Base-by-base conservation (phyloP, 352 stramenopile genomes). In the Blastocystis sp. region DNA sequence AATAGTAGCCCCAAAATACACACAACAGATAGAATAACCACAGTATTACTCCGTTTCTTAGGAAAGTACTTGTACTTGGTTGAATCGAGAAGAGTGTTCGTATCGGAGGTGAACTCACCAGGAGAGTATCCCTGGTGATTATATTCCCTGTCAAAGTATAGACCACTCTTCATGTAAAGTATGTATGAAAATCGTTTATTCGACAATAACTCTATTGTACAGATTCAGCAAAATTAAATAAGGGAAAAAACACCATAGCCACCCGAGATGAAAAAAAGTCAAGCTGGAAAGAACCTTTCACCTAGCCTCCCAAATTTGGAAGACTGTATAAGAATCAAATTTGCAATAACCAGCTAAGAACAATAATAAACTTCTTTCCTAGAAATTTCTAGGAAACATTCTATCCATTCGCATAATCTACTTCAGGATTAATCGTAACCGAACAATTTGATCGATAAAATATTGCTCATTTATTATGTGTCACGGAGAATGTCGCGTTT, bases 371-470 rank as follows among this genome's bases (percentile, higher is more conserved):
- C 6, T 13, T 78, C 20, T 30, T 85, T 85, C 73, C 50, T 13
- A 24, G 73, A 85, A 85, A 68, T 85, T 85, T 85, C 73, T 20
- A 0, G 73, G 73, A 85, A 85, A 26, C 6, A 45, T 66, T 43
- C 18, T n/a, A 6, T 13, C 41, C 50, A 54, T 41, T 24, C 54
- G n/a, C 50, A 85, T 81, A 59, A 59, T 59, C 50, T 59, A 59
- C 50, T 59, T 59, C 66, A 37, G 20, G 50, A 55, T 78, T 78
- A 53, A 59, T 55, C 66, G 54, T 13, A 2, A 13, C 59, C 11
- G 26, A 24, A 45, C 24, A 34, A 37, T n/a, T 37, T 55, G 11
- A 30, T 53, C 39, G 20, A 59, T 78, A 11, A 6, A 41, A 68
- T 47, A 16, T 20, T 20, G 24, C 45, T 7, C 26, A 47, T 3